A percentile compares a stretch with the other conserved stretches of the same genome.
phyloP scores from a whole-genome alignment of 176 grass and related monocot species.

The Canna indica region DNA sequence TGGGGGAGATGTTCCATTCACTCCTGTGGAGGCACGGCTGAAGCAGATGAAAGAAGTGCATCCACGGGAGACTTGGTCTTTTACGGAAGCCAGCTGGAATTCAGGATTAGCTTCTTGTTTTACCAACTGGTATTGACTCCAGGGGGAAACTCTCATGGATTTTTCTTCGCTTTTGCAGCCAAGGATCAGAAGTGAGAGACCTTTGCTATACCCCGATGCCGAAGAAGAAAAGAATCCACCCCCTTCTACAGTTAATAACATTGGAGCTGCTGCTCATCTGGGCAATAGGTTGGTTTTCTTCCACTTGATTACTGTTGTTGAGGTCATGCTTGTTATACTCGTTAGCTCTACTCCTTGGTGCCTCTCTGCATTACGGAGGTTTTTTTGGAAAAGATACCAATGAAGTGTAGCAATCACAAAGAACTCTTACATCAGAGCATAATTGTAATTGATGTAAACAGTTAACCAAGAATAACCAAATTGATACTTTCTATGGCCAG shows the following conservation, averaged over 20 bases:
- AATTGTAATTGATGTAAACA: not conserved
- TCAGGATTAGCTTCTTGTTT: slow-evolving; percentile 9
- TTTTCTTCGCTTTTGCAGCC: not conserved
- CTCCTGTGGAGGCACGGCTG: not conserved
- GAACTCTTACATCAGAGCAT: not conserved
- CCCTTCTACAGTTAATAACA: slow-evolving; percentile 7
- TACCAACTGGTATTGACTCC: slow-evolving; percentile 2
- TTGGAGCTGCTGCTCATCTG: slow-evolving; percentile 10
- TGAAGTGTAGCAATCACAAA: not conserved
- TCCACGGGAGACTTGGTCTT: not conserved
- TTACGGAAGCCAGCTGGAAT: slow-evolving; percentile 20
- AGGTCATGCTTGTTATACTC: not conserved
- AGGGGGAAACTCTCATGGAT: slow-evolving; percentile 24
- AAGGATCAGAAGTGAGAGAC: not conserved
- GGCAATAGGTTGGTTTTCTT: not conserved
- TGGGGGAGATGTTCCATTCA: slow-evolving; percentile 2
- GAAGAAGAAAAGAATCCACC: slow-evolving; percentile 24
- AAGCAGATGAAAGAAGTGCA: slow-evolving; percentile 14
- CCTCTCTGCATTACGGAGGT: not conserved
- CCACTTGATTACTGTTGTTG: not conserved
- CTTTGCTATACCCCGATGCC: slow-evolving; percentile 7
- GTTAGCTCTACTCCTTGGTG: not conserved
- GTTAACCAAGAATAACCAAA: no score
- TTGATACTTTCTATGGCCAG: no score
- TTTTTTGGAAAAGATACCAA: not conserved